Base-by-base conservation (phyloP, 306 rosid species). In the Trifolium dubium region DNA sequence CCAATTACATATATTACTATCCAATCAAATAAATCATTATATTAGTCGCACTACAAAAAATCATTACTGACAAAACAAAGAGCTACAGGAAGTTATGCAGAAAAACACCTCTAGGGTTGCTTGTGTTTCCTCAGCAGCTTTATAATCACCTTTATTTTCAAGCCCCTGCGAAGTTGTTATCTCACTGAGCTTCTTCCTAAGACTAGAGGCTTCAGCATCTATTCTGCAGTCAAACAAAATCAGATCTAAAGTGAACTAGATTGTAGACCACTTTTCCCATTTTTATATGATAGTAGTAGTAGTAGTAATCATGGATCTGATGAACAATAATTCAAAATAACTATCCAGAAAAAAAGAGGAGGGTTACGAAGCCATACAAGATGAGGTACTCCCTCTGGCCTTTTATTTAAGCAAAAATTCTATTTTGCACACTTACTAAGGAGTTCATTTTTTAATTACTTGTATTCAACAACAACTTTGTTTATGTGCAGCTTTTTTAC, bases 171-270 rank as follows among this genome's bases (percentile, higher is more conserved):
- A 81, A 61, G 87, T 77, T 77, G 77, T 79, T 77, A 79, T 82
- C 82, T 72, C 90, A 30, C 55, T 88, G 43, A 95, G 97, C 67
- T 85, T 92, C 88, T 71, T 83, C 91, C 82, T 95, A 19, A 92
- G 88, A 67, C 41, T 85, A 79, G 75, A 81, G 64, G 89, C 84
- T 86, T 90, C 93, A 31, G 87, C 84, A 73, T 95, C 92, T 49
- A 95, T 84, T 83, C 98, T 95, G 98, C 80, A 83, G 63, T 68
- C 82, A 84, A 77, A 83, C 73, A 51, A 72, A 75, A 80, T 77
- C 64, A 59, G 46, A 73, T 41, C 30, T 31, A 9, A 74, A 62
- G 41, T 49, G 63, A 68, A 66, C 55, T 8, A 34, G 62, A 80
- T 47, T 46, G 56, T 65, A 67, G 31, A 64, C 64, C 43, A 64